Base-by-base conservation (phyloP, 495 filamentous ascomycete genomes). In the Aspergillus incahuasiensis region DNA sequence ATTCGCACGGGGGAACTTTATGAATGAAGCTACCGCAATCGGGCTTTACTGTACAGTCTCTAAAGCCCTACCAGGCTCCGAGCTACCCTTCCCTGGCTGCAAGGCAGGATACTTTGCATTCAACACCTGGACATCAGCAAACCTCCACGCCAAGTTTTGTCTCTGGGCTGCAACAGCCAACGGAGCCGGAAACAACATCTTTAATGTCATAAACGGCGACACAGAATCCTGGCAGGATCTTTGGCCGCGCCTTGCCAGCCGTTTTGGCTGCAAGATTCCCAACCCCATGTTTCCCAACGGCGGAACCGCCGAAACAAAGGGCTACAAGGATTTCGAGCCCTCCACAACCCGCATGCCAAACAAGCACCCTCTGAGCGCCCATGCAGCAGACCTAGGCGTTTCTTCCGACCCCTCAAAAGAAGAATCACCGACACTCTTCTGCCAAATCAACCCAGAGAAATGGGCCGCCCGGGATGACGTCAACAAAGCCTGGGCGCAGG, bases 181-280 rank as follows among this genome's bases (percentile, higher is more conserved):
- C 0, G 60, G 63, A 16, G 64, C 71, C 12, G 72, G 74, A 1
- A 80, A 81, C 56, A 62, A 84, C 42, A 79, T 74, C 19, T 82
- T 83, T 67, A 83, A 84, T 48, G 74, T 82, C 9, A 64, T 73
- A 42, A 82, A 83, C 45, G 81, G 80, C 24, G 80, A 83, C 58
- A 67, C 64, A 5, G 68, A 80, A 57, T 77, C 71, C 41, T 85
- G 76, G 74, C 75, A 82, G 56, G 74, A 74, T 42, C 49, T 84
- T 65, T 84, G 82, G 79, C 82, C 82, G 7, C 74, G 73, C 21
- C 49, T 81, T 16, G 77, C 77, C 0, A 32, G 54, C n/a, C 62
- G 69, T 22, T 81, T 78, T 34, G 72, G 74, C 0, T 70, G 76
- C 59, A 64, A 61, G 7, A 71, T 83, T 5, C 70, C 74, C 6